These are phyloP conservation scores for Zalerion maritima DNA, from an alignment of 495 filamentous ascomycete species.

Conservation along the genomic window DNA sequence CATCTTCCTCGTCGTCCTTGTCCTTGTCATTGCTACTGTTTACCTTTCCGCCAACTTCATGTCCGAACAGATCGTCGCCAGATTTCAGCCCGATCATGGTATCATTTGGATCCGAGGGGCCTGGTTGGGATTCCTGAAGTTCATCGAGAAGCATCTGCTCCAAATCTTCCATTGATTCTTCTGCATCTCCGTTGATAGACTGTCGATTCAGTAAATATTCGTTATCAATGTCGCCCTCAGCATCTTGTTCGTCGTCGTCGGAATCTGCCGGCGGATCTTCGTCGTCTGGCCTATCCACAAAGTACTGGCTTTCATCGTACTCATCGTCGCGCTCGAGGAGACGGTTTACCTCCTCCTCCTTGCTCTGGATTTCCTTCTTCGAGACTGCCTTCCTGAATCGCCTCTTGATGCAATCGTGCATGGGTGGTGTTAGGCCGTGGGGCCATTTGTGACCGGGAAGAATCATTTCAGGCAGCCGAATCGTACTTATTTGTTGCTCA, in stretches of 20 bases:
- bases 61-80: too few species aligned
- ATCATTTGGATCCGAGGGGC: too few species aligned
- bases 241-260: constrained; percentile 35
- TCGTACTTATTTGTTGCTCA: constrained; percentile 60
- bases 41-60: too few species aligned
- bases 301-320: constrained; percentile 34
- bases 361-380: constrained; percentile 74
- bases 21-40: constrained; percentile 4
- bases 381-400: constrained; percentile 75
- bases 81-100: too few species aligned
- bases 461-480: constrained; percentile 49
- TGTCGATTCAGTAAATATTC: constrained; percentile 9
- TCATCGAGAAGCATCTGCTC: too few species aligned
- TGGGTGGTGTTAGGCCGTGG: constrained; percentile 83
- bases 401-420: constrained; percentile 71
- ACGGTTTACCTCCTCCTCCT: constrained; percentile 67
- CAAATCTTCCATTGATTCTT: constrained; percentile 2
- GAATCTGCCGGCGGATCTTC: constrained; percentile 31
- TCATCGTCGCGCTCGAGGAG: constrained; percentile 44
- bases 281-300: too few species aligned
- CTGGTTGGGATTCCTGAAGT: too few species aligned
- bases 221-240: constrained; percentile 29
- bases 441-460: constrained; percentile 59
- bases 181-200: neutral
- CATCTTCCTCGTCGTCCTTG: constrained; percentile 13